Conservation (phyloP, 768 basidiomycete genomes). For the Symmetrospora coprosmae region DNA sequence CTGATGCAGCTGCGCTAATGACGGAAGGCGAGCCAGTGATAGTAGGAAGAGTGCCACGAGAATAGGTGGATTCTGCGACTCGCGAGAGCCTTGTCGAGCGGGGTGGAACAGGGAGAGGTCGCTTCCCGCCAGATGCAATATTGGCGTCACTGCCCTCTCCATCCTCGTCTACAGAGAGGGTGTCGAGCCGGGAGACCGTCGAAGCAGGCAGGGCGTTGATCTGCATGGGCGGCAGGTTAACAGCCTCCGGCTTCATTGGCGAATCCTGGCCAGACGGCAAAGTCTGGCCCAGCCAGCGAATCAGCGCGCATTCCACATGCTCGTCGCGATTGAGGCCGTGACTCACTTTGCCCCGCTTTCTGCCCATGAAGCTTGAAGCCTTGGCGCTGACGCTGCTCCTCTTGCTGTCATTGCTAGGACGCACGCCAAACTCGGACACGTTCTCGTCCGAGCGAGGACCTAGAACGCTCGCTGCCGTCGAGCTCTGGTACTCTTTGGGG, state of each 20-base stretch:
- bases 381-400: slow-evolving; percentile 48
- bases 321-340: too few relatives aligned
- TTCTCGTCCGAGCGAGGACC: slow-evolving; percentile 16
- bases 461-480: neutral
- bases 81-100: slow-evolving; percentile 8
- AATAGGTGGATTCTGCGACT: slow-evolving; percentile 40
- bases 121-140: too few relatives aligned
- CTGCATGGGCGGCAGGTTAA: slow-evolving; percentile 72
- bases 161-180: slow-evolving; percentile 41
- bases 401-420: slow-evolving; percentile 25
- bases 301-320: neutral
- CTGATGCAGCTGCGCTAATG: too few relatives aligned
- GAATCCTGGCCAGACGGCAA: slow-evolving; percentile 61
- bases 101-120: neutral
- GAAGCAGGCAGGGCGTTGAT: slow-evolving; percentile 66
- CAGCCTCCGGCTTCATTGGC: slow-evolving; percentile 47
- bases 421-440: slow-evolving; percentile 29
- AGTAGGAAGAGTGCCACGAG: slow-evolving; percentile 52
- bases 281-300: slow-evolving; percentile 45
- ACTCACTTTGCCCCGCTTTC: slow-evolving; percentile 77
- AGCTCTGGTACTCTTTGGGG: slow-evolving; percentile 6
- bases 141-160: too few relatives aligned
- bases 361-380: slow-evolving; percentile 67
- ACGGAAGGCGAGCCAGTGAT: slow-evolving; percentile 69
- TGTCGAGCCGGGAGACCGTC: slow-evolving; percentile 73